Base-by-base conservation (phyloP, 148 eudicot genomes). In the Drosera capensis region DNA sequence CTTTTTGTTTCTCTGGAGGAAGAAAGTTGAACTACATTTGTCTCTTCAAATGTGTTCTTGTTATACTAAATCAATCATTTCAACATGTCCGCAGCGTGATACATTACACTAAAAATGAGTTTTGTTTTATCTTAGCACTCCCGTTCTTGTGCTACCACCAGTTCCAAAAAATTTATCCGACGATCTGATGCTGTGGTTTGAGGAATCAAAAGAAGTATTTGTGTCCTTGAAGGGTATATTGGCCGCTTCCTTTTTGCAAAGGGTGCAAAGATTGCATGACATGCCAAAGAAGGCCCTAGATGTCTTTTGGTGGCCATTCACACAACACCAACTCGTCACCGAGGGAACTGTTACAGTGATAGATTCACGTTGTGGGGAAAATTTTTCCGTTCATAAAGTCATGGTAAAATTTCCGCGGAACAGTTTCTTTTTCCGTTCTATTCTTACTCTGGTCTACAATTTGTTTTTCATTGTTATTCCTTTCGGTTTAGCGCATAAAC, bases 221-320 rank as follows among this genome's bases (percentile, higher is more conserved):
- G 54, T 23, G 66, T 75, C 79, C 59, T 75, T 92, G 28, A 76
- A 74, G 67, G 78, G 70, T 45, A 62, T 68, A 63, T 54, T 92
- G 71, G 39, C 68, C 40, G 73, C 79, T 23, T 57, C 80, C 1
- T 81, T 69, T 76, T 49, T 34, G 8, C 67, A 76, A 54, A 71
- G 95, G 68, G 72, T 62, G 25, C 59, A 72, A 61, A 72, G 88
- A 63, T 58, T 92, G 60, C 73, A 46, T 55, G 71, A 58, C 24
- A 71, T 85, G 86, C 72, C 73, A 53, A 75, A 76, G 67, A 78
- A 64, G 67, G 94, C 95, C 42, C 66, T 68, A 48, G 80, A 81
- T 9, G 53, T 76, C 38, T 51, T 92, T 17, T 92, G 99, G 99
- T 92, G 99, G 99, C 99, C 99, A 37, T 92, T 85, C 68, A 92